Base-by-base conservation (phyloP, 768 basidiomycete species). In the Russula compacta region DNA sequence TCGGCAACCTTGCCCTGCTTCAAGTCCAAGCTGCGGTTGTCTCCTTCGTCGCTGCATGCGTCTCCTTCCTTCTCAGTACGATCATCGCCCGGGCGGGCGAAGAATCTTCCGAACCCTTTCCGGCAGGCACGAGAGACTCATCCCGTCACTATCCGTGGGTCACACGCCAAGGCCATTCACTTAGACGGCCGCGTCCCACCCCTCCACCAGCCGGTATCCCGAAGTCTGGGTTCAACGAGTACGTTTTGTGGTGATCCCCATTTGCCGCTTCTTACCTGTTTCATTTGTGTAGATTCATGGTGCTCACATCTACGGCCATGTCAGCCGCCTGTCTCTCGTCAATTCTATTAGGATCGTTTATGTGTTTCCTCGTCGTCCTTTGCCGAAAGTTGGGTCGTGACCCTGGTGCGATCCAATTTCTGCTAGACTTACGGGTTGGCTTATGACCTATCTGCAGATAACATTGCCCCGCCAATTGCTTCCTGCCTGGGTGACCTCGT, bases 21-120 rank as follows among this genome's bases (percentile, higher is more conserved):
- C 95, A 98, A 71, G 89, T 98, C 2, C 97, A 99, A 72, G 94
- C 94, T 0, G 82, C 92, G 1, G 81, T 89, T 0, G 92, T 98
- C 24, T 92, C 93, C 1, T 87, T 88, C 68, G 75, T 97, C 9
- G 92, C 95, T 0, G 90, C 92, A 0, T 81, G 83, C 56, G 75
- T 94, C 6, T 81, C 87, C 11, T 84, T 95, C 65, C 54, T 87
- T 11, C 76, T 98, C 11, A 87, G 92, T 17, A 69, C 84, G 2
- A 68, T 85, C 42, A 73, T 89, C 0, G 83, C 84, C 6, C 70
- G 72, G 14, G 70, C 52, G 12, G 55, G 63, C 39, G 55, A 56
- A 3, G 49, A 38, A 42, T 24, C 58, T 6, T 35, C 33, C 14
- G 38, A 40, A 38, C 19, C 46, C 12, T 32, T 70, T 1, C 17